Evolutionary conservation across 2,329 filamentous ascomycete species (phyloP).

Genomic region (Chaetomiaceae sp.): DNA sequence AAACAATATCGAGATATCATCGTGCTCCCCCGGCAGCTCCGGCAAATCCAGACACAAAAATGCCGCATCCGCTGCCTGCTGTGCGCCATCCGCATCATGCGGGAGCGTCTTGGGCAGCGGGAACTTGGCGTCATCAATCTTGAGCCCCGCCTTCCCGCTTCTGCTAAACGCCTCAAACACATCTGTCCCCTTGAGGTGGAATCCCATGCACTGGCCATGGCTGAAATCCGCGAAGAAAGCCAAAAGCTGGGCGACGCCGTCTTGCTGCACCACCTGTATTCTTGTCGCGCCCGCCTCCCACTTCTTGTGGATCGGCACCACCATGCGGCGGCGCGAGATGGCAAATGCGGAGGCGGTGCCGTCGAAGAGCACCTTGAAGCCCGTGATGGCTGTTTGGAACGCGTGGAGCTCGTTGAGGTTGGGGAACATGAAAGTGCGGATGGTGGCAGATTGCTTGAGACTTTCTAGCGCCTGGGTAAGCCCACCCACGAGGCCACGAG

Average conservation of each 20-base stretch:
- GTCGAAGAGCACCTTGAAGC: conserved; percentile 72
- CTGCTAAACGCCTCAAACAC: conserved; percentile 67
- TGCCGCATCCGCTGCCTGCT: conserved; percentile 56
- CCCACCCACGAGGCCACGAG: conserved; percentile 58
- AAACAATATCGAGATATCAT: conserved; percentile 83
- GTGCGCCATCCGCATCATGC: conserved; percentile 30
- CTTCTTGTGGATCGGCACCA: conserved; percentile 90
- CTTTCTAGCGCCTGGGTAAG: conserved; percentile 61
- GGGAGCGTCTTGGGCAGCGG: conserved; percentile 62
- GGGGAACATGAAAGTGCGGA: conserved; percentile 68
- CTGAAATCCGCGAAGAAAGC: conserved; percentile 87
- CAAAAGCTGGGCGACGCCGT: conserved; percentile 70
- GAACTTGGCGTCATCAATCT: conserved; percentile 87
- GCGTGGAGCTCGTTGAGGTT: conserved; percentile 65
- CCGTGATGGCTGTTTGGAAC: conserved; percentile 76
- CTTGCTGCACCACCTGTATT: conserved; percentile 73
- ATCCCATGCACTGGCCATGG: conserved; percentile 85
- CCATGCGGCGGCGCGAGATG: conserved; percentile 80
- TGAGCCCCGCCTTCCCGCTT: conserved; percentile 62
- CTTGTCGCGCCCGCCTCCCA: conserved; percentile 81
- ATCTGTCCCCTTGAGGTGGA: conserved; percentile 79
- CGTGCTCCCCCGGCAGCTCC: conserved; percentile 86
- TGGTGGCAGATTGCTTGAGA: conserved; percentile 55
- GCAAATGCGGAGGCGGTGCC: conserved; percentile 69
- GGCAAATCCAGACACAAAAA: conserved; percentile 84